Conservation (phyloP, 306 rosid species). For the Dalbergia cultrata region DNA sequence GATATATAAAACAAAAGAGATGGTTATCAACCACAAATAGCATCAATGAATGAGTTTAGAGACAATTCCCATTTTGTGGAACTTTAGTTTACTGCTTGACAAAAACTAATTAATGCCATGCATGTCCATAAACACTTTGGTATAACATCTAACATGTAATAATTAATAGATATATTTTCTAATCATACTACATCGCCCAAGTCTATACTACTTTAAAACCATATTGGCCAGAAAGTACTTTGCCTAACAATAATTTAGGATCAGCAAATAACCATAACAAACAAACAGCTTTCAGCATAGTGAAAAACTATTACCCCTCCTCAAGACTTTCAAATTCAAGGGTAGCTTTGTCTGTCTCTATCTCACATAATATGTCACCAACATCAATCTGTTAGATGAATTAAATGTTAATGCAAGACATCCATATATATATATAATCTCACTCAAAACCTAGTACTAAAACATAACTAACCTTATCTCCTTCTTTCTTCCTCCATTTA, state of each 20-base stretch:
- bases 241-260: constrained; percentile 2
- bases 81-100: constrained; percentile 24
- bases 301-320: constrained; percentile 85
- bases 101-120: constrained; percentile 16
- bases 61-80: constrained; percentile 13
- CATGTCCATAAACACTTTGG: constrained; percentile 21
- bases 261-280: constrained; percentile 28
- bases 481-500: constrained; percentile 93
- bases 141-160: constrained; percentile 9
- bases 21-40: constrained; percentile 27
- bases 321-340: constrained; percentile 92
- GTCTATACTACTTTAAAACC: constrained; percentile 20
- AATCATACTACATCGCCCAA: constrained; percentile 32
- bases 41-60: constrained; percentile 1
- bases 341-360: constrained; percentile 99
- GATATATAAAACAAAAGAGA: constrained; percentile 3
- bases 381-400: constrained; percentile 80
- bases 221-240: constrained; percentile 25
- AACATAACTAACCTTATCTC: constrained; percentile 89
- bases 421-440: constrained; percentile 14
- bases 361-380: constrained; percentile 96
- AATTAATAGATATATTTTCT: not conserved
- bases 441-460: constrained; percentile 30
- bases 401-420: constrained; percentile 33
- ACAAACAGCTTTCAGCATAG: constrained; percentile 31